These are phyloP conservation scores for Pharnaceum exiguum DNA, from an alignment of 148 eudicot genomes.

Conservation along the genomic window DNA sequence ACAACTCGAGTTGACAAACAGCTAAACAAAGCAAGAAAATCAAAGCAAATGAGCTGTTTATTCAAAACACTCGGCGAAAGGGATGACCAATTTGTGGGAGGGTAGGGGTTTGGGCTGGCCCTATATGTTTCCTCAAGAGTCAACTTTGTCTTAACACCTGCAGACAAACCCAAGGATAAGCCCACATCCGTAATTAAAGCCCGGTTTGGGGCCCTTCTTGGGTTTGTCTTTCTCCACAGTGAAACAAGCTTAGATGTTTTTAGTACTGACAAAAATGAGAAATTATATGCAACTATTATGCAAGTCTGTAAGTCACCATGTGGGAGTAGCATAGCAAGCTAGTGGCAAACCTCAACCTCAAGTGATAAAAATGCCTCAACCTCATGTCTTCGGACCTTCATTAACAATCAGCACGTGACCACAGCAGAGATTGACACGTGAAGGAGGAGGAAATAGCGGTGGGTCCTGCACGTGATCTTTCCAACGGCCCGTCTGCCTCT, in stretches of 20 bases:
- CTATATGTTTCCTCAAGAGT: background rate
- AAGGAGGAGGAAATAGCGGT: conserved; percentile 9
- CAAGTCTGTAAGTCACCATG: too few species aligned
- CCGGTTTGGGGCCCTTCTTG: conserved; percentile 7
- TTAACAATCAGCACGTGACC: conserved; percentile 14
- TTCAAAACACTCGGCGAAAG: background rate
- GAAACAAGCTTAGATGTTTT: too few species aligned
- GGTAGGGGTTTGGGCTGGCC: conserved; percentile 1
- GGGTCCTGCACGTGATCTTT: conserved; percentile 19
- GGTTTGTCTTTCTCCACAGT: too few species aligned
- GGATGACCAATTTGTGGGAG: background rate
- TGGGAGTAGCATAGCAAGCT: conserved; percentile 12
- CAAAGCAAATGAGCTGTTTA: background rate
- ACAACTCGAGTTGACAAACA: background rate
- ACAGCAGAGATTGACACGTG: conserved; percentile 23
- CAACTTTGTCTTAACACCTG: background rate
- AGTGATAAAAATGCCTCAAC: background rate
- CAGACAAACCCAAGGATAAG: conserved; percentile 8
- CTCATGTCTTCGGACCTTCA: background rate
- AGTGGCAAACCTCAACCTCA: background rate
- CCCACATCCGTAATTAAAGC: conserved; percentile 4
- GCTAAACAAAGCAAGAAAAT: background rate
- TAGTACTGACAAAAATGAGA: too few species aligned
- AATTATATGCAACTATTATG: too few species aligned
- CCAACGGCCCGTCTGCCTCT: conserved; percentile 12